Evolutionary conservation across 2,329 filamentous ascomycete genomes (phyloP).

Genomic region (Orbilia brochopaga): DNA sequence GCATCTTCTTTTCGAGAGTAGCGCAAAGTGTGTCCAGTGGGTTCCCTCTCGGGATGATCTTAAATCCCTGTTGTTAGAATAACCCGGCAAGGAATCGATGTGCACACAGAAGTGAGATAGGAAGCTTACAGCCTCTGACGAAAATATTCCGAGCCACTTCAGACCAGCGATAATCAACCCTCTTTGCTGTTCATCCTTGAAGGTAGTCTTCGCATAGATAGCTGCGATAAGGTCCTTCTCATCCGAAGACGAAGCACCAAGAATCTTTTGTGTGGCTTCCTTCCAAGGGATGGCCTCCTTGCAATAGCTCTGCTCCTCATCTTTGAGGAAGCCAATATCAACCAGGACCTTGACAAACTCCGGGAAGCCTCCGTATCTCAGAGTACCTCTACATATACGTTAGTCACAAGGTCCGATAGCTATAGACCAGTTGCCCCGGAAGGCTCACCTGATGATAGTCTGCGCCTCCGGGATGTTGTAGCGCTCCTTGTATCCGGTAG

Average conservation of each 20-base stretch:
- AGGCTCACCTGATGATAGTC: constrained; percentile 69
- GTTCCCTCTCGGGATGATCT: constrained; percentile 64
- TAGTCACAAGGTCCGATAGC: not conserved
- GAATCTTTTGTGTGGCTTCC: constrained; percentile 78
- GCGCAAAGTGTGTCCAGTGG: constrained; percentile 91
- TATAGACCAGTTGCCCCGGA: not conserved
- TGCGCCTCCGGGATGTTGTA: constrained; percentile 92
- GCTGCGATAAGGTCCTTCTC: constrained; percentile 74
- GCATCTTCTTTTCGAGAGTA: constrained; percentile 88
- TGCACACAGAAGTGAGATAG: too few species aligned
- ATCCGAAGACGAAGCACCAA: constrained; percentile 69
- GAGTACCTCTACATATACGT: constrained; percentile 66
- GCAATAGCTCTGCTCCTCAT: constrained; percentile 62
- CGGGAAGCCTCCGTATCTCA: constrained; percentile 88
- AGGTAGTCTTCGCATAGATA: constrained; percentile 76
- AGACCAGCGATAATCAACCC: constrained; percentile 74
- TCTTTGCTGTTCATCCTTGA: constrained; percentile 71
- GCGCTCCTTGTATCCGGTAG: constrained; percentile 81
- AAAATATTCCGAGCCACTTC: constrained; percentile 69
- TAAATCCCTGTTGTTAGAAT: constrained; percentile 60
- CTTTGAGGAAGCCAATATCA: constrained; percentile 85
- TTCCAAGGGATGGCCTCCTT: constrained; percentile 72
- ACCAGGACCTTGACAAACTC: constrained; percentile 87
- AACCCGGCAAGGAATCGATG: too few species aligned
- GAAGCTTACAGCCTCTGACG: constrained; percentile 67